A percentile compares a stretch with the other conserved stretches of the same genome.
These are phyloP conservation scores for Kwoniella europaea DNA, from an alignment of 768 basidiomycete species.

Conservation along the genomic window DNA sequence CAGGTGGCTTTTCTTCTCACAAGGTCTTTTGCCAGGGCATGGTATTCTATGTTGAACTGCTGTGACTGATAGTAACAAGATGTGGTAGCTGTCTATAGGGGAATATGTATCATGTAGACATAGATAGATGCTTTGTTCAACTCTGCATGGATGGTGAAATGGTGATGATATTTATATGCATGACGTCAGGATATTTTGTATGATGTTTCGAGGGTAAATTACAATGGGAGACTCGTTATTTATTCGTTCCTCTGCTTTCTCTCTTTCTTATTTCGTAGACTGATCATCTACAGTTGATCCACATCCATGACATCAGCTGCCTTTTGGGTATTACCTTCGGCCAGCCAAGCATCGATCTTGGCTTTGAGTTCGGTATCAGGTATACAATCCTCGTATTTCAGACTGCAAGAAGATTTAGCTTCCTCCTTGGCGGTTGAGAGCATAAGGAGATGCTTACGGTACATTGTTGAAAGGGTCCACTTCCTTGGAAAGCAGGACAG, in stretches of 20 bases:
- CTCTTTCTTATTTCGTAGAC: not conserved
- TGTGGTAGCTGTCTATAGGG: too few species aligned
- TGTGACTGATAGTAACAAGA: not conserved
- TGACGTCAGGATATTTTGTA: conserved; percentile 23
- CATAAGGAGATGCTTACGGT: conserved; percentile 65
- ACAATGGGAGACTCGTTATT: not conserved
- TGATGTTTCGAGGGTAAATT: not conserved
- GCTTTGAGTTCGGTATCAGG: conserved; percentile 73
- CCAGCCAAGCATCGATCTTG: conserved; percentile 73
- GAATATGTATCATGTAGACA: not conserved
- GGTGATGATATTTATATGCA: conserved; percentile 10
- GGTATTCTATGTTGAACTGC: not conserved
- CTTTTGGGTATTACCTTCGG: conserved; percentile 61
- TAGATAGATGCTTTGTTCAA: too few species aligned
- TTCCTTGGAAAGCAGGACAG: conserved; percentile 85
- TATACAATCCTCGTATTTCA: conserved; percentile 53
- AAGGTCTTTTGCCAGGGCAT: conserved; percentile 95
- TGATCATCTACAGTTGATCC: conserved; percentile 33
- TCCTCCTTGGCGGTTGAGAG: conserved; percentile 4
- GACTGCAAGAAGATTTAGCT: conserved; percentile 19
- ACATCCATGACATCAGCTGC: conserved; percentile 52
- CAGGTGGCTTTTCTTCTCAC: conserved; percentile 27
- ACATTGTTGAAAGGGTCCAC: conserved; percentile 95
- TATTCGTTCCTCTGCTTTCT: not conserved
- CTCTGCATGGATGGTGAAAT: too few species aligned